Evolutionary conservation across 2,329 filamentous ascomycete species (phyloP).

Genomic region (Fusarium mexicanum): DNA sequence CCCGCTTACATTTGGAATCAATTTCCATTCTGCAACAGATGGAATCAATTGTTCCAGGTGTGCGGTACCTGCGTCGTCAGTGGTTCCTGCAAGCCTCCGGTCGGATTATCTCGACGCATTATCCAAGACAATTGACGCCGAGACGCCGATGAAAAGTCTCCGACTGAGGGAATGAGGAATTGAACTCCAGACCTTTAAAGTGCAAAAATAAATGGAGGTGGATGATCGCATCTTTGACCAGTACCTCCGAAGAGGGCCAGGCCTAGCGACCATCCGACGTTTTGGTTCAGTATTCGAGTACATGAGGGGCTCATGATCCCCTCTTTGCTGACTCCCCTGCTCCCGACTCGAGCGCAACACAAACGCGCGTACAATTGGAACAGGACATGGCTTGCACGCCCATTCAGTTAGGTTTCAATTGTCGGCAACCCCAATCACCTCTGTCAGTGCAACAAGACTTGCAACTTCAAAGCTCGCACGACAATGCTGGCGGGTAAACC

Average conservation of each 20-base stretch:
- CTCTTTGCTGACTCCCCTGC: not conserved
- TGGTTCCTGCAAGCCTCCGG: not conserved
- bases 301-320: not conserved
- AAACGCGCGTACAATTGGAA: not conserved
- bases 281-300: not conserved
- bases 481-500: too few species aligned
- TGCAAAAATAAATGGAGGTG: not conserved
- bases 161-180: not conserved
- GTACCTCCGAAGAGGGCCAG: slow-evolving; percentile 6
- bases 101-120: not conserved
- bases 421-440: not conserved
- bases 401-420: not conserved
- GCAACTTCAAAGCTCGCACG: not conserved
- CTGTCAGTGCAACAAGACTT: too few species aligned
- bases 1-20: slow-evolving; percentile 30
- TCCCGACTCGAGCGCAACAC: not conserved
- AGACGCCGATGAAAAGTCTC: not conserved
- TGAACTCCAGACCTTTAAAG: not conserved
- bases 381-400: too few species aligned
- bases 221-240: slow-evolving; percentile 24
- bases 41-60: slow-evolving; percentile 12
- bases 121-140: not conserved
- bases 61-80: slow-evolving; percentile 13
- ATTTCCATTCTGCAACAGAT: slow-evolving; percentile 11
- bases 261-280: slow-evolving; percentile 17